A percentile compares a stretch with the other conserved stretches of the same genome.
Conservation (phyloP, 176 grass and related monocot species). For the Avena sativa region DNA sequence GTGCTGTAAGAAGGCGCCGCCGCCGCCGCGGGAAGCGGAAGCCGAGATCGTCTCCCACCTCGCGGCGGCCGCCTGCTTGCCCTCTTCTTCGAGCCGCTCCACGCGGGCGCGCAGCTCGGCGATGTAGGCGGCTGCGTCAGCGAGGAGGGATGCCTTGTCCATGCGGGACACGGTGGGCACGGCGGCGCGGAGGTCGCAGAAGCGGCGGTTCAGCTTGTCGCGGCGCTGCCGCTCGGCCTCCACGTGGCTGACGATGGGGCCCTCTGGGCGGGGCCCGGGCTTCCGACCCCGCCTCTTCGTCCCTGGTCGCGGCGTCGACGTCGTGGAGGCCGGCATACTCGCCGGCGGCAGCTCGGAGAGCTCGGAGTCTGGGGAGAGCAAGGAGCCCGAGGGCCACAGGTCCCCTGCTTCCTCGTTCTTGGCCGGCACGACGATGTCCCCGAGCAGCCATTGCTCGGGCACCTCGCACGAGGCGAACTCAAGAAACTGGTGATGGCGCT, state of each 20-base stretch:
- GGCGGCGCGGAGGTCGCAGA: constrained; percentile 76
- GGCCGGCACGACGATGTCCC: constrained; percentile 13
- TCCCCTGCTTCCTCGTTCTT: constrained; percentile 39
- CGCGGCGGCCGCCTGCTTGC: constrained; percentile 23
- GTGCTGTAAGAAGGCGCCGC: not conserved
- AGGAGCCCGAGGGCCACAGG: constrained; percentile 12
- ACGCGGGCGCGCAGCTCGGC: constrained; percentile 62
- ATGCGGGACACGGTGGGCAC: constrained; percentile 82
- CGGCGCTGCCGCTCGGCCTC: constrained; percentile 83
- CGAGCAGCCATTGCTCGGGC: constrained; percentile 57
- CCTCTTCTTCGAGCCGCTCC: constrained; percentile 48
- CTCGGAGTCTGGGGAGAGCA: constrained; percentile 49
- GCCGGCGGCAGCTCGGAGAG: constrained; percentile 13
- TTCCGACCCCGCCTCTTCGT: constrained; percentile 55
- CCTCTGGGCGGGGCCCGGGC: constrained; percentile 29
- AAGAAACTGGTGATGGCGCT: constrained; percentile 27
- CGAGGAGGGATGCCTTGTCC: constrained; percentile 92
- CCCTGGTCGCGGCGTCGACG: not conserved
- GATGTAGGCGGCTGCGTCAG: constrained; percentile 76
- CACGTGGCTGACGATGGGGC: constrained; percentile 60
- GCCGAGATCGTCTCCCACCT: constrained; percentile 34
- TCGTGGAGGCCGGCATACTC: not conserved
- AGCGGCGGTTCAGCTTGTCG: constrained; percentile 79
- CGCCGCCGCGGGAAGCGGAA: not conserved
- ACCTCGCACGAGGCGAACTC: constrained; percentile 60